Evolutionary conservation across 2,329 filamentous ascomycete species (phyloP), one percentile per base, ranked within the genome.

Genomic region (Dactylellina cionopaga): DNA sequence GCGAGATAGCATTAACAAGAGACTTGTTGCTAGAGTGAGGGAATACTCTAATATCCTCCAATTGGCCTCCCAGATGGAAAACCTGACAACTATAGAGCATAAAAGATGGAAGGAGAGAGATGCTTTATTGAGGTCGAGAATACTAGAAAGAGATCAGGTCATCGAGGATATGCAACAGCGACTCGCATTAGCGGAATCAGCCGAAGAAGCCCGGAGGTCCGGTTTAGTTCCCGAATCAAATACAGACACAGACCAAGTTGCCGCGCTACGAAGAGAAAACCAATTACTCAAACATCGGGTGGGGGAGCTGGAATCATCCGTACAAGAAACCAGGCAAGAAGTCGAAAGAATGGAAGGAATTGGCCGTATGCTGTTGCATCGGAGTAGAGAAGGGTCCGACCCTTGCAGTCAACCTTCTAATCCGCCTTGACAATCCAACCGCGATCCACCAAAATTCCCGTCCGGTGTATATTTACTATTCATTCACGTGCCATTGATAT

Each of bases 91-190:
- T 2, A 5, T 64, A 19, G 66, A 71, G 24, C 56, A 47, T 3
- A 71, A 64, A 41, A 51, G 37, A 44, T 71, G 66, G 66, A 71
- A 64, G n/a, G 66, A 71, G 3, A 64, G 66, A 25, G 66, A 71
- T 35, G 35, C 33, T 13, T 17, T 58, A 6, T n/a, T 71, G 15
- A 56, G 41, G 17, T 58, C 58, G 5, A 59, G 47, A 35, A 39
- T 71, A 37, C 39, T 46, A 19, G 66, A 71, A 41, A 29, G 66
- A 44, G 66, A 71, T 37, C 33, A 49, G 27, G 6, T 46, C 3
- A 71, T 71, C 6, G 58, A 71, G 15, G 58, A 64, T n/a, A 71
- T 71, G 58, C 58, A 64, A 39, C 58, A 54, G 27, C 66, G 51
- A 27, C 51, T 71, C 10, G 33, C 66, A 24, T 29, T 59, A 44